Evolutionary conservation across 176 grass and related monocot genomes (phyloP), one percentile per base, ranked within the genome.

Genomic region (Guadua angustifolia): DNA sequence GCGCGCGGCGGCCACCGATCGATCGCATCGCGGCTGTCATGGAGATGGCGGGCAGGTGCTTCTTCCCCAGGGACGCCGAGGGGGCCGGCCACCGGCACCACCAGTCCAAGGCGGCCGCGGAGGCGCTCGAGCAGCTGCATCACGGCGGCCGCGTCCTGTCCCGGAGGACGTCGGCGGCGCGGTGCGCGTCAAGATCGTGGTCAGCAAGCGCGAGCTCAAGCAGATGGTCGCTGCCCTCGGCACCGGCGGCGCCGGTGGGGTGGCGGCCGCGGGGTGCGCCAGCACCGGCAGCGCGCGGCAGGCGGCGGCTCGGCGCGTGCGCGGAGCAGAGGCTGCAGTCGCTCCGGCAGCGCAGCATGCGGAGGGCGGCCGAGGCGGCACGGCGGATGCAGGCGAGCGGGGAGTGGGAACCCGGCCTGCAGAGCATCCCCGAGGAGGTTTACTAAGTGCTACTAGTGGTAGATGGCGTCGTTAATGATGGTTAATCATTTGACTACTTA

Each of bases 381-480:
- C 82, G 74, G 26, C 71, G 75, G 80, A 87, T 80, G 84, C 83
- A 84, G 74, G 69, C 73, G 0, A 50, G 15, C 68, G 90, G 85
- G 64, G 87, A 89, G 79, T 97, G 94, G 94, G 80, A 92, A 79
- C 95, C 95, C 60, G 84, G 78, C 14, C 88, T 97, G 19, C 92
- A 94, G 81, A 97, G 92, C 70, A 97, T 97, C 76, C 95, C 95
- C 8, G 95, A 97, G 79, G 95, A 94, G 82, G 88, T 60, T 77
- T 91, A 84, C 52, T 79, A 60, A 83, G 56, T 38, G 44, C 44
- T 45, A 5, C 21, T 80, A 39, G 24, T 42, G 11, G 77, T 90
- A 83, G 88, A 83, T 40, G 19, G 45, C 79, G 49, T 32, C 71
- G 44, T 70, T 77, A 65, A 79, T 85, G 81, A 19, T 71, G 82